Base-by-base conservation (phyloP, 192 early-diverging fungal genomes). In the Linderina pennispora region DNA sequence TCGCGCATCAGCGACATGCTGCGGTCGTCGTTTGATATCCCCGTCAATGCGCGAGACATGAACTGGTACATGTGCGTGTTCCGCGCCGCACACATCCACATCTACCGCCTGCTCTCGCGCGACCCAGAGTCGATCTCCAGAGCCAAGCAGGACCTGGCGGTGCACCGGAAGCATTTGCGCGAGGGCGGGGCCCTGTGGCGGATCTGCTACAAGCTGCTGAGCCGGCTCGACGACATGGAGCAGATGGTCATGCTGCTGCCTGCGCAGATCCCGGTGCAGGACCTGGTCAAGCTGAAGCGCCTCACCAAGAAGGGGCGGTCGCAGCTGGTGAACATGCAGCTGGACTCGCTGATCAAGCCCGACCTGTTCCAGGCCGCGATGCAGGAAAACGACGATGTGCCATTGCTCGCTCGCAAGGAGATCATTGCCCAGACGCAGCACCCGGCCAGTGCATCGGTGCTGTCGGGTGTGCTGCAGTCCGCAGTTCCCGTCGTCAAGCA, bases 21-120 rank as follows among this genome's bases (percentile, higher is more conserved):
- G 48, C 62, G 68, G 3, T 46, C 68, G 25, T 65, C 68, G 36
- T 72, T 57, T 35, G 68, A 72, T 43, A 56, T 72, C 19, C 49
- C 68, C 2, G 41, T 72, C 35, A 62, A 64, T 18, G 28, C 33
- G 36, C 68, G 68, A 45, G 62, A 72, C 24, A 65, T 72, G 49
- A 65, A 65, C 62, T 72, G 68, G 68, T 72, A 72, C 62, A 72
- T 72, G 68, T 72, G 68, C 23, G 62, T 72, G 45, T 72, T 72
- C 57, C 55, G 62, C 14, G 68, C 68, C 0, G 61, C 68, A 13
- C 62, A 65, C 23, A 62, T 72, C 26, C 68, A 72, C 45, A 65
- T 64, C 21, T 72, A 65, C 41, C 42, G 68, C 31, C 31, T 72
- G 40, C 40, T 72, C 16, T 65, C 68, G 25, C 56, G 62, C 40